Conservation (phyloP, 2,329 filamentous ascomycete species). For the Fusarium xyrophilum region DNA sequence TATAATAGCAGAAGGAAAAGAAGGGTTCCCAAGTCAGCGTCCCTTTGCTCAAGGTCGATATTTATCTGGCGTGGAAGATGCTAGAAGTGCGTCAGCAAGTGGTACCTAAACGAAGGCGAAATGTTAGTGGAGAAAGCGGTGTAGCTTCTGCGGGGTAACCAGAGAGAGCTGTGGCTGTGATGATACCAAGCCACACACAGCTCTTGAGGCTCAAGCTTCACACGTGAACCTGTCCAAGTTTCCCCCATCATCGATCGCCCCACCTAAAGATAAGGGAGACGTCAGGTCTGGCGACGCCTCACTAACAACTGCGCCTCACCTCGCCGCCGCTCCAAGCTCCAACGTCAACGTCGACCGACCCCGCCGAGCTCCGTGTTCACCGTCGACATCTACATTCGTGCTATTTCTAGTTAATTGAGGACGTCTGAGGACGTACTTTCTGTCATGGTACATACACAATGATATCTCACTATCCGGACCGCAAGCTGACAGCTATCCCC, state of each 20-base stretch:
- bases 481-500: slow-evolving; percentile 31
- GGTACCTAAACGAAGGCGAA: slow-evolving; percentile 43
- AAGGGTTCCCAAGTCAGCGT: neutral
- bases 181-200: slow-evolving; percentile 11
- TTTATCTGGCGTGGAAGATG: slow-evolving; percentile 21
- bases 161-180: slow-evolving; percentile 18
- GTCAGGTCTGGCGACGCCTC: slow-evolving; percentile 42
- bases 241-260: slow-evolving; percentile 30
- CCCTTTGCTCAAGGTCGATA: neutral
- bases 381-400: slow-evolving; percentile 23
- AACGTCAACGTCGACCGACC: slow-evolving; percentile 38
- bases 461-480: neutral
- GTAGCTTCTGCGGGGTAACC: slow-evolving; percentile 27
- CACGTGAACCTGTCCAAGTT: slow-evolving; percentile 19
- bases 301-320: slow-evolving; percentile 36
- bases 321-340: slow-evolving; percentile 39
- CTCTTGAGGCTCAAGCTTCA: slow-evolving; percentile 24
- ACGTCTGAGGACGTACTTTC: slow-evolving; percentile 12
- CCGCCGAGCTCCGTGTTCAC: slow-evolving; percentile 35
- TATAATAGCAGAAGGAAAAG: neutral
- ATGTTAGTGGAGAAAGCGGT: slow-evolving; percentile 41
- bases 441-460: slow-evolving; percentile 31
- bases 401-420: slow-evolving; percentile 3
- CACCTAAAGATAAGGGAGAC: slow-evolving; percentile 42
- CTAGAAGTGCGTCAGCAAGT: slow-evolving; percentile 44